These are phyloP conservation scores for Blastocystis sp. DNA, from an alignment of 352 stramenopile genomes.

Conservation along the genomic window DNA sequence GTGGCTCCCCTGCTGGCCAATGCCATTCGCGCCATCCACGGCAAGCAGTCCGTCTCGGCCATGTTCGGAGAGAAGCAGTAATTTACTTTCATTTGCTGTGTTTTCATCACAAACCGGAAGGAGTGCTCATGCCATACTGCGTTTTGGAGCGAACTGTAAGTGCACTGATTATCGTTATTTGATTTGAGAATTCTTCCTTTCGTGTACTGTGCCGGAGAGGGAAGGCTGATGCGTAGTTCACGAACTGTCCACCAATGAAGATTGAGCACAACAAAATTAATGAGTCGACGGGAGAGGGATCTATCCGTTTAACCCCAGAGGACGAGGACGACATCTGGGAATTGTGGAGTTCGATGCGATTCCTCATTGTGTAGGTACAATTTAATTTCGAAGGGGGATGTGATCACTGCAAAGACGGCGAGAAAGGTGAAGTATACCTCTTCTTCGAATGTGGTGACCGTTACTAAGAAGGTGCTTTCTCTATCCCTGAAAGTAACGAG, in stretches of 20 bases:
- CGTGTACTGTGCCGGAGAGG: no score
- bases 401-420: slow-evolving; percentile 18
- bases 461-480: slow-evolving; percentile 49
- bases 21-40: slow-evolving; percentile 99
- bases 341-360: neutral
- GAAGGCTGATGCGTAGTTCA: neutral
- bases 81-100: slow-evolving; percentile 25
- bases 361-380: slow-evolving; percentile 24
- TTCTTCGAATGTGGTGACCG: slow-evolving; percentile 24
- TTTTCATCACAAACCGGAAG: slow-evolving; percentile 3
- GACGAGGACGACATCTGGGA: slow-evolving; percentile 61
- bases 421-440: slow-evolving; percentile 55
- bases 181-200: neutral
- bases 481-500: neutral
- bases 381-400: slow-evolving; percentile 16
- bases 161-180: neutral
- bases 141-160: neutral
- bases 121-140: neutral
- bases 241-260: neutral
- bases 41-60: slow-evolving; percentile 98
- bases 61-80: slow-evolving; percentile 87
- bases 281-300: neutral
- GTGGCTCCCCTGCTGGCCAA: slow-evolving; percentile 94
- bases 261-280: slow-evolving; percentile 40
- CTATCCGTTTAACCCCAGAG: slow-evolving; percentile 28